Conservation (phyloP, 2,329 filamentous ascomycete genomes). For the Daldinia eschscholtzii region DNA sequence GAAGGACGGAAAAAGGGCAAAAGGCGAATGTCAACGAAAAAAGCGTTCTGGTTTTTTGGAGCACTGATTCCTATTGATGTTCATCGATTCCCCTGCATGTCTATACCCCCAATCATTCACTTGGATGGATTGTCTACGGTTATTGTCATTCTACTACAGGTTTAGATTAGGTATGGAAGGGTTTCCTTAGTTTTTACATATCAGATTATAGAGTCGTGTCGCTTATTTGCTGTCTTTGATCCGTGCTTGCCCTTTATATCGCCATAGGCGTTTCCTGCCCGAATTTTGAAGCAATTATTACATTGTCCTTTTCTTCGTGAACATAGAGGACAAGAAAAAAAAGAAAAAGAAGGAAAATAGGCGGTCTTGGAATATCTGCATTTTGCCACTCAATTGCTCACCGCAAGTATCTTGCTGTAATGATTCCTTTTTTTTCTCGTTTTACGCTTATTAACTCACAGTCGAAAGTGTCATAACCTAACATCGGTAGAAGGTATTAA, state of each 20-base stretch:
- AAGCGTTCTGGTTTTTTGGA: not conserved
- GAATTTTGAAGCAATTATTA: conserved; percentile 1
- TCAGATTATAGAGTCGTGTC: not conserved
- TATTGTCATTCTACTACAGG: not conserved
- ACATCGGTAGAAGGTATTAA: not conserved
- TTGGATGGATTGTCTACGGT: not conserved
- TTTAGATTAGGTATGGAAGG: not conserved
- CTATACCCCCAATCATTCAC: not conserved
- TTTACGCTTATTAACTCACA: not conserved
- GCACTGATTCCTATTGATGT: not conserved
- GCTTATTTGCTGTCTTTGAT: not conserved
- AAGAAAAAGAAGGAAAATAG: not conserved
- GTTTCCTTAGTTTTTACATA: not conserved
- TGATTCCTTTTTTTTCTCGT: not conserved
- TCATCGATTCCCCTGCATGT: not conserved
- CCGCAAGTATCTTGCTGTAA: not conserved
- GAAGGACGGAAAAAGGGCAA: not conserved
- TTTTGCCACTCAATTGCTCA: not conserved
- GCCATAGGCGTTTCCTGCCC: not conserved
- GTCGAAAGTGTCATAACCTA: not conserved
- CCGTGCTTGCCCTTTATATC: not conserved
- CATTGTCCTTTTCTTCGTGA: not conserved
- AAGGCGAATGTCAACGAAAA: not conserved
- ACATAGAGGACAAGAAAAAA: not conserved
- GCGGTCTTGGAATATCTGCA: not conserved